Percentiles rank a stretch among this genome's conserved stretches.
These are phyloP conservation scores for Stephanodiscus triporus DNA, from an alignment of 108 stramenopile genomes.

Conservation along the genomic window DNA sequence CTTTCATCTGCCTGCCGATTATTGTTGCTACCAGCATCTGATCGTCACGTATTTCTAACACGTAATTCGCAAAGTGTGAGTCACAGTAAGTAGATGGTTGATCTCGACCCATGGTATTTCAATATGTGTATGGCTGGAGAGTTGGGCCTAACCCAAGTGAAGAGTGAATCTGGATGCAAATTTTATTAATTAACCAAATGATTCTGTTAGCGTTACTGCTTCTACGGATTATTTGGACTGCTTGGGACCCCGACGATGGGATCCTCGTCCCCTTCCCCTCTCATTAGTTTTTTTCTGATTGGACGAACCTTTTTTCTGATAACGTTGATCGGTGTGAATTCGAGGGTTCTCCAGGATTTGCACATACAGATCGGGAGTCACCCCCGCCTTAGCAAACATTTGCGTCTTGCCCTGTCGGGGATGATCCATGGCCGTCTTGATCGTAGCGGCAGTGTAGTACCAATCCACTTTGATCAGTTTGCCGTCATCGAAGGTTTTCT, in stretches of 20 bases:
- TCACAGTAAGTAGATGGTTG: background rate
- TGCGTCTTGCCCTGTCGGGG: constrained; percentile 48
- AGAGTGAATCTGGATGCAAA: background rate
- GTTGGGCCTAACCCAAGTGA: background rate
- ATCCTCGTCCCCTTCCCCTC: too few species aligned
- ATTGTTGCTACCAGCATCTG: background rate
- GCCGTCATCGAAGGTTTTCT: constrained; percentile 12
- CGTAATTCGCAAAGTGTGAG: too few species aligned
- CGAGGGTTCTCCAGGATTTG: constrained; percentile 48
- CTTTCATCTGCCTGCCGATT: background rate
- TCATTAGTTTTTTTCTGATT: too few species aligned
- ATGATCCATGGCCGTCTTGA: constrained; percentile 53
- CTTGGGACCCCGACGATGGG: too few species aligned
- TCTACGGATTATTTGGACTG: too few species aligned
- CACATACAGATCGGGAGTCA: constrained; percentile 34
- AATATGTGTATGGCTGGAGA: too few species aligned
- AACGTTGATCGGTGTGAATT: constrained; percentile 40
- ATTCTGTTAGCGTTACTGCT: too few species aligned
- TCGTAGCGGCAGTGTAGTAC: constrained; percentile 52
- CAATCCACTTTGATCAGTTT: constrained; percentile 50
- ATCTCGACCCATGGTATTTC: too few species aligned
- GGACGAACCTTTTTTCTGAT: constrained; percentile 9
- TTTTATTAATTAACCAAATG: background rate
- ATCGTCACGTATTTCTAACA: background rate
- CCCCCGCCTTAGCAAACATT: constrained; percentile 33